Base-by-base conservation (phyloP, 164 flowering plant species). In the Umbilicus rupestris region DNA sequence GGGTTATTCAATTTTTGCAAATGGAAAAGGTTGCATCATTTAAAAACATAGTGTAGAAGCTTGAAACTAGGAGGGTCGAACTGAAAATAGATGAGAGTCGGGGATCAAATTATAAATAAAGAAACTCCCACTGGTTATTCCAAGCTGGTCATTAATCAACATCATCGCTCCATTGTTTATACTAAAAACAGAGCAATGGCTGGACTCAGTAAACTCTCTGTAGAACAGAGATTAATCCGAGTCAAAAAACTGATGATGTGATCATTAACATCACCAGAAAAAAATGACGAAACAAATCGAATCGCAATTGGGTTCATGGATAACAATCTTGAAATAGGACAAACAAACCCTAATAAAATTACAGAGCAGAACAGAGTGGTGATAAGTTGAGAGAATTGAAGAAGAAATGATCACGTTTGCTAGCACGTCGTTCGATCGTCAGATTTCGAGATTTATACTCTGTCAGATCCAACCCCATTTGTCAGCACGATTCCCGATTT, bases 391-490 rank as follows among this genome's bases (percentile, higher is more conserved):
- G n/a, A n/a, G n/a, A n/a, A n/a, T n/a, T n/a, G 31, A 17, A 52
- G 17, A 52, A 24, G 31, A 24, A 52, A 26, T 2, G 35, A 12
- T 72, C 70, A 66, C 80, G 77, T 78, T 77, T 79, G 80, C 72
- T 78, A 79, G 83, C 91, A 86, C 88, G 88, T 81, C 85, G 80
- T 67, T 19, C 29, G 69, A n/a, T 74, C 70, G 78, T 74, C 73
- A 75, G 74, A 84, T 80, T 80, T 83, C 83, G 72, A 66, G 68
- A 73, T 73, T 75, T 41, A 68, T 70, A 69, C 76, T 66, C 58
- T 62, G 60, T 39, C 73, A 69, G 66, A 35, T 63, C 63, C 67
- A 46, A 33, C 29, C n/a, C 68, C 70, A 52, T 11, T 33, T 47
- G 31, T 58, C 73, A 65, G 37, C 47, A 33, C 66, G 44, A 19